These are phyloP conservation scores for Priceomyces fermenticarens DNA, from an alignment of 805 yeast genomes.

Conservation along the genomic window DNA sequence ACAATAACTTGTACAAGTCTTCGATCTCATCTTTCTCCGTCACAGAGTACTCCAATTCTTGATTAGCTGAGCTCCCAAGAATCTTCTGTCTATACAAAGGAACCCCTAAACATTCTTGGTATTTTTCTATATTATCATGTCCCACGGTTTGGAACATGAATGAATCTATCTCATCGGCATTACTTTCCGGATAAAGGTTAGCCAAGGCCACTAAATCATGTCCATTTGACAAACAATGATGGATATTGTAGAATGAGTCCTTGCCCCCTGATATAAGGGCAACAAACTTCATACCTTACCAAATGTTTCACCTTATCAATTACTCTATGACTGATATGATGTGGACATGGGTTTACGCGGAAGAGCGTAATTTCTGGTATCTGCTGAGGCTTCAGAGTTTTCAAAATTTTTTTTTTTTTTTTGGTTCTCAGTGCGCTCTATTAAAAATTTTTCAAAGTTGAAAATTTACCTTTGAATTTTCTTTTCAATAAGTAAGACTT, in stretches of 20 bases:
- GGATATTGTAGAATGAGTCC: slow-evolving; percentile 86
- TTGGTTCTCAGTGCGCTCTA: too few species aligned
- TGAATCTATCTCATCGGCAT: slow-evolving; percentile 73
- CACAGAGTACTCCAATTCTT: slow-evolving; percentile 62
- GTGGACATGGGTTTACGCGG: background rate
- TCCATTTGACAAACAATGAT: slow-evolving; percentile 81
- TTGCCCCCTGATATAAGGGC: slow-evolving; percentile 95
- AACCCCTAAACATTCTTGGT: slow-evolving; percentile 67
- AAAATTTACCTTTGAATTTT: slow-evolving; percentile 6
- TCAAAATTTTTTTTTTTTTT: too few species aligned
- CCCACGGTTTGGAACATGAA: slow-evolving; percentile 99
- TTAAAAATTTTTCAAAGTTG: slow-evolving; percentile 1
- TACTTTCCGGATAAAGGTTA: slow-evolving; percentile 54
- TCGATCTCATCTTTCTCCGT: slow-evolving; percentile 84
- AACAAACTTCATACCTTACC: slow-evolving; percentile 73
- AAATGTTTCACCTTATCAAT: background rate
- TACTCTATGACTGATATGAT: too few species aligned
- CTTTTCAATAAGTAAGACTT: slow-evolving; percentile 10
- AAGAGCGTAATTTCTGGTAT: background rate
- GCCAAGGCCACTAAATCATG: slow-evolving; percentile 86
- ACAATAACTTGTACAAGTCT: slow-evolving; percentile 61
- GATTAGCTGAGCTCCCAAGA: slow-evolving; percentile 59
- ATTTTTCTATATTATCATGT: slow-evolving; percentile 65
- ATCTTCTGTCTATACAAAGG: slow-evolving; percentile 77
- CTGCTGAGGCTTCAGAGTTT: too few species aligned